Conservation (phyloP, 2,329 filamentous ascomycete species). For the Colletotrichum spinosum region DNA sequence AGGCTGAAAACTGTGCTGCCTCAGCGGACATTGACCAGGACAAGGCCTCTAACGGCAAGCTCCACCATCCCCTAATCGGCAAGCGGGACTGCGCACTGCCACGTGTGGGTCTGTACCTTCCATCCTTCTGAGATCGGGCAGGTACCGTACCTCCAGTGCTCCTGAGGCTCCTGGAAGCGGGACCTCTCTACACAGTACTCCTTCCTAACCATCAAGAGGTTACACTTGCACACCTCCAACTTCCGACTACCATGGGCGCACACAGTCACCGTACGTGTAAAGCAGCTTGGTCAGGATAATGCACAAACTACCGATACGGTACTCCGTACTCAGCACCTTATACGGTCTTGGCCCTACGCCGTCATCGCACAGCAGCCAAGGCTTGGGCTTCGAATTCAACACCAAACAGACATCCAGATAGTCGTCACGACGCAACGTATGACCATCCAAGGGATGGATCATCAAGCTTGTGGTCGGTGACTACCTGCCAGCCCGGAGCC, state of each 20-base stretch:
- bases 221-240: conserved; percentile 11
- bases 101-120: conserved; percentile 29
- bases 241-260: conserved; percentile 14
- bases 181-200: neutral
- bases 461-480: conserved; percentile 13
- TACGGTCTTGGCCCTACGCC: neutral
- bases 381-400: neutral
- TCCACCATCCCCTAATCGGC: conserved; percentile 1
- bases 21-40: neutral
- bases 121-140: too few species aligned
- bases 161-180: conserved; percentile 20
- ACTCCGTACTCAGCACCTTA: neutral
- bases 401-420: neutral
- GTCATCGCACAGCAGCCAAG: conserved; percentile 20
- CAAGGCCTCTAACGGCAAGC: neutral
- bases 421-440: conserved; percentile 9
- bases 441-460: conserved; percentile 1
- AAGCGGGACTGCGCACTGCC: conserved; percentile 24
- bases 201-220: neutral
- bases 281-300: too few species aligned
- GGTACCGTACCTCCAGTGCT: conserved; percentile 2
- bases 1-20: too few species aligned
- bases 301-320: neutral
- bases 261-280: neutral
- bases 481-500: neutral